Evolutionary conservation across 208 protist species (phyloP).

Genomic region (Trypanosoma melophagium): DNA sequence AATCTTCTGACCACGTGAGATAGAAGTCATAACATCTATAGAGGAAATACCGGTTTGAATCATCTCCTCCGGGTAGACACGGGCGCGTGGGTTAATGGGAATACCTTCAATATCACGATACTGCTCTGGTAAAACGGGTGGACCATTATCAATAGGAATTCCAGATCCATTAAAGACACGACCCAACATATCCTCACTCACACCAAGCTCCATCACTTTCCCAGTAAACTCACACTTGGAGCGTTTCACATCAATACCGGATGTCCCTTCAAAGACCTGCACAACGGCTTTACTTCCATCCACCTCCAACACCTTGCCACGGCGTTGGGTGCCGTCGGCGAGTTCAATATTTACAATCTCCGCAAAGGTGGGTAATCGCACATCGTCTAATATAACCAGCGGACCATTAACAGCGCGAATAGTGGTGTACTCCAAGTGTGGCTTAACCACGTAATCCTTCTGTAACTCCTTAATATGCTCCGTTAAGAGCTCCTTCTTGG

Average conservation of each 20-base stretch:
- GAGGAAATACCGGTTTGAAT: constrained; percentile 99
- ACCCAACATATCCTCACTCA: constrained; percentile 99
- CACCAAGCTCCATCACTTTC: constrained; percentile 98
- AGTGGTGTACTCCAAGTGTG: constrained; percentile 97
- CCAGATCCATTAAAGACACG: constrained; percentile 99
- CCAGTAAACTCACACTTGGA: constrained; percentile 98
- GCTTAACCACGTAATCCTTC: constrained; percentile 78
- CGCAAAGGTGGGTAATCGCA: constrained; percentile 97
- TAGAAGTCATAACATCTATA: constrained; percentile 99
- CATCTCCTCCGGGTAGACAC: constrained; percentile 99
- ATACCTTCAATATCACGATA: constrained; percentile 99
- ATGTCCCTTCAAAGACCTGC: constrained; percentile 99
- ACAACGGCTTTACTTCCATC: constrained; percentile 98
- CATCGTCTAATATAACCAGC: constrained; percentile 99
- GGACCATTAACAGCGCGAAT: constrained; percentile 99
- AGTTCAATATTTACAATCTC: constrained; percentile 99
- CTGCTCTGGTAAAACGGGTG: constrained; percentile 97
- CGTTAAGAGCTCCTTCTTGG: constrained; percentile 85
- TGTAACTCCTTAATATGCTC: constrained; percentile 75
- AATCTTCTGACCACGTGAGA: constrained; percentile 99
- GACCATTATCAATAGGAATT: constrained; percentile 98
- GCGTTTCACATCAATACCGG: constrained; percentile 97
- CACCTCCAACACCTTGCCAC: constrained; percentile 99
- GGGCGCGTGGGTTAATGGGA: constrained; percentile 99
- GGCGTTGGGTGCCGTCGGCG: constrained; percentile 92